phyloP scores from a whole-genome alignment of 495 filamentous ascomycete genomes.

The Opeltia flavorubescens region DNA sequence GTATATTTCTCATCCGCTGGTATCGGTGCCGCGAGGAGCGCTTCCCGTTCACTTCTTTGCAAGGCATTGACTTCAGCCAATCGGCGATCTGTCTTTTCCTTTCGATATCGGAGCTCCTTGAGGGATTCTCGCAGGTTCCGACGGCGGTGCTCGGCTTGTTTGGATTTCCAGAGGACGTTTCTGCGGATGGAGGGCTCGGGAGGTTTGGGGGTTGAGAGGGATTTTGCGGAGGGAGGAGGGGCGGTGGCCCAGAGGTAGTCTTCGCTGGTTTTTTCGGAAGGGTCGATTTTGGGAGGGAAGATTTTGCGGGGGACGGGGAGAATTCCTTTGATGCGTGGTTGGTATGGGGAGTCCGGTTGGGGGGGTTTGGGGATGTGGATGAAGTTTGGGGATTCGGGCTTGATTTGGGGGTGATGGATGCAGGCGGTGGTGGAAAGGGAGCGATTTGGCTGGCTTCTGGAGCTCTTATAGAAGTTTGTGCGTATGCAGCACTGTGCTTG shows the following conservation, averaged over 20 bases:
- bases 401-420: slow-evolving; percentile 17
- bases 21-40: slow-evolving; percentile 33
- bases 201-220: slow-evolving; percentile 11
- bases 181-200: slow-evolving; percentile 27
- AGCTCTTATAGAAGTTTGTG: not conserved
- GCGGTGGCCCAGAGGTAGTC: slow-evolving; percentile 37
- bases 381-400: slow-evolving; percentile 60
- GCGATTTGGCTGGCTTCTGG: not conserved
- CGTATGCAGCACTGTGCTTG: not conserved
- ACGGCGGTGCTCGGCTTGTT: slow-evolving; percentile 44
- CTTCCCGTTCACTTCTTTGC: slow-evolving; percentile 29
- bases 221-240: slow-evolving; percentile 21
- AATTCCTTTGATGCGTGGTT: slow-evolving; percentile 48
- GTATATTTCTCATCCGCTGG: slow-evolving; percentile 51
- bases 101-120: slow-evolving; percentile 40
- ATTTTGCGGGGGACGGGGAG: slow-evolving; percentile 56
- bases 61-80: slow-evolving; percentile 23
- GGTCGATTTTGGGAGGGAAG: slow-evolving; percentile 30
- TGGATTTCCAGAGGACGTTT: slow-evolving; percentile 45
- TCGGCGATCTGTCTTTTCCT: slow-evolving; percentile 27
- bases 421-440: slow-evolving; percentile 7
- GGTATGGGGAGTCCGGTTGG: slow-evolving; percentile 31
- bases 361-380: slow-evolving; percentile 48
- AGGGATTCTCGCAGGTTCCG: slow-evolving; percentile 52
- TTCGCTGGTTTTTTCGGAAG: slow-evolving; percentile 34